Conservation (phyloP, 768 basidiomycete genomes). For the Mycena sanguinolenta region DNA sequence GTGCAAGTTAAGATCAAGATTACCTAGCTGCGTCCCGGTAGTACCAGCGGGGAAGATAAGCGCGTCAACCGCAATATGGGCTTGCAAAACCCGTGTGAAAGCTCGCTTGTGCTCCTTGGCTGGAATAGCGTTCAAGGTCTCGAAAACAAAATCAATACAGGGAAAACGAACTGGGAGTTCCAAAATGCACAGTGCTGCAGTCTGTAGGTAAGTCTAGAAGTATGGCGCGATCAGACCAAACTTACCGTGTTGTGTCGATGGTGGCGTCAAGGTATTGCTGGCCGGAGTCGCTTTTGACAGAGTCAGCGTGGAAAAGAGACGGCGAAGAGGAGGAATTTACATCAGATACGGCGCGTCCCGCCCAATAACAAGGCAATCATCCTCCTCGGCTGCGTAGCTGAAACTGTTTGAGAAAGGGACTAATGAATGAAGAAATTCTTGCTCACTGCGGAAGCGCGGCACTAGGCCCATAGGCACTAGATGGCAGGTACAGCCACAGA, state of each 20-base stretch:
- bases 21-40: slow-evolving; percentile 55
- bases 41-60: slow-evolving; percentile 74
- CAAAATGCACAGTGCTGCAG: slow-evolving; percentile 68
- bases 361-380: slow-evolving; percentile 64
- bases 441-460: slow-evolving; percentile 35
- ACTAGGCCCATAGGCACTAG: slow-evolving; percentile 42
- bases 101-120: slow-evolving; percentile 70
- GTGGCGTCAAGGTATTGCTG: slow-evolving; percentile 81
- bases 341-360: slow-evolving; percentile 59
- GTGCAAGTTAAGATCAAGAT: slow-evolving; percentile 24
- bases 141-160: neutral
- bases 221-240: neutral
- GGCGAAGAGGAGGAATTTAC: neutral
- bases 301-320: slow-evolving; percentile 5
- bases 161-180: slow-evolving; percentile 56
- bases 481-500: slow-evolving; percentile 50
- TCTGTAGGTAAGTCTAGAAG: neutral
- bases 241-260: slow-evolving; percentile 73
- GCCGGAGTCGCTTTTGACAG: slow-evolving; percentile 71
- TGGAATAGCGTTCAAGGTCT: slow-evolving; percentile 1
- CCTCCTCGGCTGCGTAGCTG: slow-evolving; percentile 73
- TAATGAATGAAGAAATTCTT: neutral
- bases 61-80: slow-evolving; percentile 76
- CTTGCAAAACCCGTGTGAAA: slow-evolving; percentile 79
- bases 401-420: slow-evolving; percentile 54